Evolutionary conservation across 306 rosid genomes (phyloP).

Genomic region (Lathyrus aphaca): DNA sequence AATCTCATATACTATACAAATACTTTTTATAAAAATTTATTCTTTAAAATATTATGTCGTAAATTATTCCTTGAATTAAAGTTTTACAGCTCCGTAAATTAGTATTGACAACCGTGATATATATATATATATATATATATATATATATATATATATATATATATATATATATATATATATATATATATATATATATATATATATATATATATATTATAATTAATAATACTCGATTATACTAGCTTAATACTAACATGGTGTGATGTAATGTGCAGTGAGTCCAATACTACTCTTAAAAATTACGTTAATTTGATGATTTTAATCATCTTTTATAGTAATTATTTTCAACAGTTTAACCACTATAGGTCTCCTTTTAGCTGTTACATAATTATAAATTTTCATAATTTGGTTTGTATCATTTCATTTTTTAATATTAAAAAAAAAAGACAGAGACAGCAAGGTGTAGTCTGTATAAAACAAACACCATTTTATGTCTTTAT

Average conservation of each 20-base stretch:
- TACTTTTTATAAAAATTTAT: no score
- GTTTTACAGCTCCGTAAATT: no score
- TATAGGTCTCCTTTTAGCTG: slow-evolving; percentile 16
- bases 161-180: no score
- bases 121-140: no score
- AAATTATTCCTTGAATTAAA: no score
- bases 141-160: no score
- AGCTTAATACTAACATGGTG: slow-evolving; percentile 7
- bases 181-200: no score
- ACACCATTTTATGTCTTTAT: slow-evolving; percentile 28
- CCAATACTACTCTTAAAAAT: slow-evolving; percentile 10
- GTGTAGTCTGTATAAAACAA: slow-evolving; percentile 40
- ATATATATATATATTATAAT: no score
- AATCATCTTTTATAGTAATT: slow-evolving; percentile 33
- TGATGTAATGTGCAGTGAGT: not conserved
- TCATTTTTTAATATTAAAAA: not conserved
- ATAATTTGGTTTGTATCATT: slow-evolving; percentile 2
- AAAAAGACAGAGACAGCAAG: slow-evolving; percentile 9
- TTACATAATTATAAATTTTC: slow-evolving; percentile 38
- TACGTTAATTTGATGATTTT: slow-evolving; percentile 35
- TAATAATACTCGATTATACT: slow-evolving; percentile 7
- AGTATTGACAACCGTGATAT: no score
- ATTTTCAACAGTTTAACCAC: slow-evolving; percentile 33
- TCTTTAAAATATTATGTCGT: no score
- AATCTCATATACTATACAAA: no score